phyloP scores from a whole-genome alignment of 768 basidiomycete species.

The Macrolepiota dolichaula region DNA sequence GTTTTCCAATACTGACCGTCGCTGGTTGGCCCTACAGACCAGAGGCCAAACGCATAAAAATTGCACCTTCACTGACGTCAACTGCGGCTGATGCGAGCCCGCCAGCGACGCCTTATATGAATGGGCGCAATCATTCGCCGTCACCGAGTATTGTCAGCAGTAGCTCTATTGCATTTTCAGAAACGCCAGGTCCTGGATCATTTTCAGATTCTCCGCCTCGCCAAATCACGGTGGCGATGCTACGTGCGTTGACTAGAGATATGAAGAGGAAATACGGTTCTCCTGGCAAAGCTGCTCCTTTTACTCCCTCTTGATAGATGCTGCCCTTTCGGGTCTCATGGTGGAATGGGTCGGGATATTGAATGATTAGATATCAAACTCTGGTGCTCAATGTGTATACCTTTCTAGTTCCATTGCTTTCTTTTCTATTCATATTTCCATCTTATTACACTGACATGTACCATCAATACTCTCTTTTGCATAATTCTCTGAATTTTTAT shows the following conservation, averaged over 20 bases:
- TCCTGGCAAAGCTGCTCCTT: not conserved
- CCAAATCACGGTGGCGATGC: constrained; percentile 60
- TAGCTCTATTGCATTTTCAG: not conserved
- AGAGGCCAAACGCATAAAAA: constrained; percentile 12
- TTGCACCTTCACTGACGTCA: not conserved
- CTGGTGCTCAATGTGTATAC: not conserved
- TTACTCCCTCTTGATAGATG: not conserved
- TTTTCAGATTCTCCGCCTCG: constrained; percentile 37
- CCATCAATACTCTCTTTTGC: not conserved
- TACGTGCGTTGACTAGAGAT: constrained; percentile 55
- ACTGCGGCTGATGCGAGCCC: constrained; percentile 3
- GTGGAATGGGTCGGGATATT: too few species aligned
- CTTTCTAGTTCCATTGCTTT: not conserved
- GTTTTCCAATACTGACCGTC: not conserved
- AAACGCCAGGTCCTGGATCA: constrained; percentile 21
- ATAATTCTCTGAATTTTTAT: not conserved
- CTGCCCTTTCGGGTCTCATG: too few species aligned
- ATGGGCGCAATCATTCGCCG: constrained; percentile 9
- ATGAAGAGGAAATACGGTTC: constrained; percentile 43
- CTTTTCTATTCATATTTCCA: not conserved
- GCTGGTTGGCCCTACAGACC: constrained; percentile 5
- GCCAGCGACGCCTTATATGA: constrained; percentile 11
- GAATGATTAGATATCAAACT: not conserved
- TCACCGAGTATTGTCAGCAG: constrained; percentile 11
- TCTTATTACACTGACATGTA: not conserved